A percentile compares a stretch with the other conserved stretches of the same genome.
These are phyloP conservation scores for Rhododendron ferrugineum DNA, from an alignment of 148 eudicot species.

Conservation along the genomic window DNA sequence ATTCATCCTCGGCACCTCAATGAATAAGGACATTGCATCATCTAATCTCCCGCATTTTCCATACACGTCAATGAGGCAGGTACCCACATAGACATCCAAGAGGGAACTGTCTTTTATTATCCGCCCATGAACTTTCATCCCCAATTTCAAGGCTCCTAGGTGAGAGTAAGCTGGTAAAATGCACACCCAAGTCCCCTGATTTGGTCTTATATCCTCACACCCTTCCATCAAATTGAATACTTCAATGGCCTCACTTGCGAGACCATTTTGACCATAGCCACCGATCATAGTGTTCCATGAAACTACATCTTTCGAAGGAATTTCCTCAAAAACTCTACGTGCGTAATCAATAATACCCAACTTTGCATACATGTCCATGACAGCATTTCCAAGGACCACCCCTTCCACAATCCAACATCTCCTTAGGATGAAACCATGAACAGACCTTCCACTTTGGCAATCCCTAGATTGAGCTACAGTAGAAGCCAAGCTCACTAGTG, in stretches of 20 bases:
- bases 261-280: slow-evolving; percentile 70
- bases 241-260: slow-evolving; percentile 66
- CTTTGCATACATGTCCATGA: slow-evolving; percentile 75
- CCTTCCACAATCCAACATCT: slow-evolving; percentile 47
- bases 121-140: slow-evolving; percentile 51
- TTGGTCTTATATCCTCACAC: slow-evolving; percentile 34
- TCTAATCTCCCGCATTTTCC: slow-evolving; percentile 68
- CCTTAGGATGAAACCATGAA: slow-evolving; percentile 54
- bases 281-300: slow-evolving; percentile 73
- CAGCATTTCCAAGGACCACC: slow-evolving; percentile 48
- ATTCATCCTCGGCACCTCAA: slow-evolving; percentile 36
- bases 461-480: slow-evolving; percentile 47
- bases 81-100: slow-evolving; percentile 49
- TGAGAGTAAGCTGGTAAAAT: slow-evolving; percentile 74
- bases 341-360: slow-evolving; percentile 50
- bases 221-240: slow-evolving; percentile 39
- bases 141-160: slow-evolving; percentile 56
- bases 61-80: slow-evolving; percentile 70
- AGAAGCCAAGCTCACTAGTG: slow-evolving; percentile 67
- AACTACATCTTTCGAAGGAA: slow-evolving; percentile 41
- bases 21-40: slow-evolving; percentile 36
- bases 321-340: slow-evolving; percentile 35
- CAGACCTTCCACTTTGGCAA: slow-evolving; percentile 35
- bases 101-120: slow-evolving; percentile 42
- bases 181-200: slow-evolving; percentile 68